Percentiles rank a stretch among this genome's conserved stretches.
Evolutionary conservation across 148 eudicot species (phyloP).

Genomic region (Suaeda aralocaspica): DNA sequence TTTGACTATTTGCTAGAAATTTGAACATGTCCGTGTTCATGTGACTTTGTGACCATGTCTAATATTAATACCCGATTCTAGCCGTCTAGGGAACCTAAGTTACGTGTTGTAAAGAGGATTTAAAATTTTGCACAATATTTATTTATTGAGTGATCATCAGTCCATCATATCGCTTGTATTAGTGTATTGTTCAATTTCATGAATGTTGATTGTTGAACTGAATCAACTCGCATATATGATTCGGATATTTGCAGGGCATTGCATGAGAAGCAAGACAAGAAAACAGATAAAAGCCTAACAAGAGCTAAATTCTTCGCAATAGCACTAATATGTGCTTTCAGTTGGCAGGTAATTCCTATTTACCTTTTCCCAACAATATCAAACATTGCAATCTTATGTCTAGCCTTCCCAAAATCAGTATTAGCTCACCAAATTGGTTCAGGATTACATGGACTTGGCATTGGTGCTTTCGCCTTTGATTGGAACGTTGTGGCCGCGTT

Average conservation of each 20-base stretch:
- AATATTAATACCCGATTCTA: too few relatives aligned
- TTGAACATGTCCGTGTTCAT: too few relatives aligned
- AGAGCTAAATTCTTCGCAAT: constrained; percentile 75
- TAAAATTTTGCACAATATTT: too few relatives aligned
- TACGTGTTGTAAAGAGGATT: too few relatives aligned
- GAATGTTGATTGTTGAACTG: too few relatives aligned
- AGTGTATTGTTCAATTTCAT: too few relatives aligned
- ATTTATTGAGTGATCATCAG: too few relatives aligned
- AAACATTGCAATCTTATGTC: constrained; percentile 79
- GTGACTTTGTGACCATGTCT: too few relatives aligned
- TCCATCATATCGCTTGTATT: too few relatives aligned
- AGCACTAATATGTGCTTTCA: constrained; percentile 63
- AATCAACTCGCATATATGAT: too few relatives aligned
- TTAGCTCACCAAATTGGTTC: constrained; percentile 89
- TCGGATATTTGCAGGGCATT: constrained; percentile 49
- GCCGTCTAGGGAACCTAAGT: too few relatives aligned
- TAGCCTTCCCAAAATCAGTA: constrained; percentile 71
- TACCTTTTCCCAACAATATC: constrained; percentile 74
- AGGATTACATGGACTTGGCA: constrained; percentile 75
- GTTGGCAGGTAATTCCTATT: constrained; percentile 70
- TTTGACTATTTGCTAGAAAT: too few relatives aligned
- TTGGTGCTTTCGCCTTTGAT: constrained; percentile 71
- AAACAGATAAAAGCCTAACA: constrained; percentile 33
- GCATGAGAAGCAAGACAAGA: constrained; percentile 64
- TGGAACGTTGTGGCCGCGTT: constrained; percentile 81